Base-by-base conservation (phyloP, 352 stramenopile species). In the Pythium insidiosum region DNA sequence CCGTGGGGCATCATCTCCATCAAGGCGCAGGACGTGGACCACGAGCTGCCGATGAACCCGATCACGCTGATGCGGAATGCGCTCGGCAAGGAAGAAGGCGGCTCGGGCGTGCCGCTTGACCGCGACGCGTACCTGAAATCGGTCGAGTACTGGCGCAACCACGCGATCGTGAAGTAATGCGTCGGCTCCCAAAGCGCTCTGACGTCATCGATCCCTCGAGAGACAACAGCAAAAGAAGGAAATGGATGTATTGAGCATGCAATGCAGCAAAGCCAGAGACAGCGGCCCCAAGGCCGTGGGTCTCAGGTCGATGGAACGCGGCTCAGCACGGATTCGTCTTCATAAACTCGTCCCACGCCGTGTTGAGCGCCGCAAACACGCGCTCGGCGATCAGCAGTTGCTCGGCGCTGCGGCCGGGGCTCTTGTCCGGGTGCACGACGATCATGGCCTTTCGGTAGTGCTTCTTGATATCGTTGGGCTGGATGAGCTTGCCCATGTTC, bases 31-130 rank as follows among this genome's bases (percentile, higher is more conserved):
- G 86, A 98, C 59, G 85, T 97, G 7, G 75, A 96, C 53, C 58
- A 89, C 47, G 95, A 99, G 60, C 69, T 98, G 24, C 96, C 96
- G 22, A 99, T 99, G 96, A 96, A 96, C 50, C 96, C 95, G 5
- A 98, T 98, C 63, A 98, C 95, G 11, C 87, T 97, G 58, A 97
- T 99, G 91, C 72, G 95, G 30, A 99, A 99, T 74, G 91, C 95
- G 35, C 64, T 99, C n/a, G 95, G 96, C 28, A 96, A 96, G 61
- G 90, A 97, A 23, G 69, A 98, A 55, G 95, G 85, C 24, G 85
- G 85, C 23, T 93, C 78, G 9, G 85, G 84, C 25, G 85, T 95
- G 7, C 73, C 71, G 12, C 59, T 95, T n/a, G 57, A 88, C 43
- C 74, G 65, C 18, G 67, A 84, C 7, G 56, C 66, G 65, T 95